Evolutionary conservation across 495 filamentous ascomycete genomes (phyloP), one percentile per base, ranked within the genome.

Genomic region (Usnea hakonensis): DNA sequence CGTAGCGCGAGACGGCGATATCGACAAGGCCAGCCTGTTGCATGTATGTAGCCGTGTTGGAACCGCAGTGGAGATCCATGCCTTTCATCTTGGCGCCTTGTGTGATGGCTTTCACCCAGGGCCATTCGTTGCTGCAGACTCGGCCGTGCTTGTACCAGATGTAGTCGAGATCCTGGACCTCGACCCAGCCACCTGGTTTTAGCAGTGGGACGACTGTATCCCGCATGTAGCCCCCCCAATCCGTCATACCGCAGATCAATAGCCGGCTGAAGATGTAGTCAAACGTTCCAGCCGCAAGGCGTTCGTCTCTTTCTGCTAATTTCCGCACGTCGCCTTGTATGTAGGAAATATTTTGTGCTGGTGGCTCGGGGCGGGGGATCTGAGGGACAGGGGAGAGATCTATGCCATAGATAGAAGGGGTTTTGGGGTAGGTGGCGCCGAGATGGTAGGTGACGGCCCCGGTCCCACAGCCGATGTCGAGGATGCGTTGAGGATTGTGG

Each of bases 381-480:
- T 10, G 10, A 7, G 54, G 28, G 28, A 50, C 55, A 11, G 43
- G 54, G 21, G 28, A 46, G 36, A 57, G 23, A 30, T 63, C n/a
- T 30, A 58, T 14, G 8, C 33, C 30, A 7, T 52, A 63, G 28
- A 52, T 8, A 23, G 2, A 0, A 16, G 5, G 6, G 28, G 61
- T 30, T 14, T 37, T 19, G 2, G 54, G 55, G 28, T 16, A 58
- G 28, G 7, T 36, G 19, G 4, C 21, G 32, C 23, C 33, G 26
- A 63, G 33, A 5, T 40, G 23, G 33, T 44, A 4, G 7, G 41
- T 40, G 11, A 59, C 5, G 23, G 44, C 46, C 19, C 55, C 33
- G 36, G 44, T 64, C 17, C 44, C 55, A 28, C 55, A 59, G 19
- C 32, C 33, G 26, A 64, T 13, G 38, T 54, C 30, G 14, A 64